Evolutionary conservation across 345 rosid genomes (phyloP), one percentile per base, ranked within the genome.

Genomic region (Leavenworthia alabamica): DNA sequence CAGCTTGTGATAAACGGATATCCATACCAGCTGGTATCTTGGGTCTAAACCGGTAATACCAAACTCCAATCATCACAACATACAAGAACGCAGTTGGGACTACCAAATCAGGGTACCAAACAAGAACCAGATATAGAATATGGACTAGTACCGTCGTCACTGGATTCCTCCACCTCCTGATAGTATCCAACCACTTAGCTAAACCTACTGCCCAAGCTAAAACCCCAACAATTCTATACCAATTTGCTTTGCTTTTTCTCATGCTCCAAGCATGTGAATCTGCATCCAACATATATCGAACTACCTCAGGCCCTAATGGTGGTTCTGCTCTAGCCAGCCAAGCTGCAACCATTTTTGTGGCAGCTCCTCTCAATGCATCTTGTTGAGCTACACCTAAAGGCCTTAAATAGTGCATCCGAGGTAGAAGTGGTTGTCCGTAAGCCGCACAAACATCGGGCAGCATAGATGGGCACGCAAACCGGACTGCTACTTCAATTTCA

Each of bases 261-360:
- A 89, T 93, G 87, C 99, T 93, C 99, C 99, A 93, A 1, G 85
- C 23, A 6, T 93, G 96, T 4, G 97, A 93, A 64, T 93, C 97
- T 2, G 97, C 94, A 68, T 93, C 99, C 78, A 93, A 55, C 97
- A 93, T 87, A 76, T 80, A 93, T 29, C 88, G 60, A 15, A 93
- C 97, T 22, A 93, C 96, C 71, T 93, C 99, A 0, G 77, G 80
- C 12, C 96, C 97, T 45, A 93, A 35, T 0, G 99, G 87, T 0
- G 99, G 99, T 53, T 93, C 99, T 2, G 97, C 89, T 55, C 97
- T 68, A 0, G 74, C 80, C 2, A 93, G 79, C 99, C 99, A 86
- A 11, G 63, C 63, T 1, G 97, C 91, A 47, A 93, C 99, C 96
- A 87, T 87, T 61, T 75, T 81, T 0, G 90, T 87, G 5, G 97